Conservation (phyloP, 2,329 filamentous ascomycete genomes). For the Sporothrix brunneoviolacea region DNA sequence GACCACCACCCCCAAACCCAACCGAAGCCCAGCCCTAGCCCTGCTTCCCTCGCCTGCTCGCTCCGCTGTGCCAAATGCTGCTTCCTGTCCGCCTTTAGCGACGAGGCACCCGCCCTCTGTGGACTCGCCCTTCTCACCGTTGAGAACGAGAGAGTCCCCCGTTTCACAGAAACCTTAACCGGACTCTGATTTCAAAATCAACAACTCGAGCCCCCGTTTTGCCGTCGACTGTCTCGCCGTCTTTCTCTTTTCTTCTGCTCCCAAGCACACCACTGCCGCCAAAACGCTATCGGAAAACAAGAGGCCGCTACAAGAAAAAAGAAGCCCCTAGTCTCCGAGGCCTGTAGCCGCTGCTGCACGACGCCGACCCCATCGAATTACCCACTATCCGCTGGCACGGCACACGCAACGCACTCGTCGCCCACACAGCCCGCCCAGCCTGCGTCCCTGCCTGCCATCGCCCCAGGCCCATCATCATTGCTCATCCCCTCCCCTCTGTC, state of each 20-base stretch:
- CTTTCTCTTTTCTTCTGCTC: background rate
- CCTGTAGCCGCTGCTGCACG: conserved; percentile 7
- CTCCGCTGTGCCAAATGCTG: conserved; percentile 1
- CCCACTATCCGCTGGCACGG: background rate
- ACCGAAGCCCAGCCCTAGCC: background rate
- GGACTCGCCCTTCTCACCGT: background rate
- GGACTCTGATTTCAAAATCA: too few species aligned
- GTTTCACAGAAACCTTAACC: too few species aligned
- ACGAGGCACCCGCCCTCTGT: conserved; percentile 1
- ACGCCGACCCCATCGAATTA: conserved; percentile 3
- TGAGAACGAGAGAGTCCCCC: background rate
- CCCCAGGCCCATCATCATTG: background rate
- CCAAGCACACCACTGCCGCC: background rate
- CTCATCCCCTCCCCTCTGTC: conserved; percentile 1
- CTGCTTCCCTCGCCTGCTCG: background rate
- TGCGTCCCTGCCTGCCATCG: conserved; percentile 1
- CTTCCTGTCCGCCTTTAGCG: background rate
- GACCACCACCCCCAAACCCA: too few species aligned
- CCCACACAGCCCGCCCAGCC: background rate
- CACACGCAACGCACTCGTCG: conserved; percentile 6
- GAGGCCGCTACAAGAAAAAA: background rate
- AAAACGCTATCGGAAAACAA: background rate
- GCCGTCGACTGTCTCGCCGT: background rate
- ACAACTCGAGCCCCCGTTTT: too few species aligned
- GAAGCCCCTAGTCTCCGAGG: background rate